Conservation (phyloP, 2,329 filamentous ascomycete species). For the Trichophyton rubrum region DNA sequence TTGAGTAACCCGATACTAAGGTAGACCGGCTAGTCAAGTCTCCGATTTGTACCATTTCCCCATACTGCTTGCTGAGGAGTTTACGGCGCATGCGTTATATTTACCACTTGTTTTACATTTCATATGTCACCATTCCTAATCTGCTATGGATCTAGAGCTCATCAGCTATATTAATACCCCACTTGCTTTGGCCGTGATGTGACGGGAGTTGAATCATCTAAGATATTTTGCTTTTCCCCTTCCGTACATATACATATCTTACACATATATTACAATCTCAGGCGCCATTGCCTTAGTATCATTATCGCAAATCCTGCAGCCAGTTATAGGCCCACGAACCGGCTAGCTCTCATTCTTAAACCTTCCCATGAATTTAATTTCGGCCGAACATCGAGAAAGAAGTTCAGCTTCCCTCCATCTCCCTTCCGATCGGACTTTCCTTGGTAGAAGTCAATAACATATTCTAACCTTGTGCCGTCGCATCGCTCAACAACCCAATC, state of each 20-base stretch:
- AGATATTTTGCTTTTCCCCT: background rate
- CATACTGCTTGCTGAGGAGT: background rate
- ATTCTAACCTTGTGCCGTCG: slow-evolving; percentile 62
- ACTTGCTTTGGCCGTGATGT: background rate
- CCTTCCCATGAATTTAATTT: slow-evolving; percentile 54
- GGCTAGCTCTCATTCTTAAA: slow-evolving; percentile 43
- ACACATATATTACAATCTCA: background rate
- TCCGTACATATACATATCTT: background rate
- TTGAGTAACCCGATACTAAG: slow-evolving; percentile 28
- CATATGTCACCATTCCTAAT: background rate
- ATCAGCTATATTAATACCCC: background rate
- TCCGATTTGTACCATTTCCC: background rate
- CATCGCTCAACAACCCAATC: slow-evolving; percentile 96
- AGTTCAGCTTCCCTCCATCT: slow-evolving; percentile 40
- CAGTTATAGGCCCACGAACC: slow-evolving; percentile 34
- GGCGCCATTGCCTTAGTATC: background rate
- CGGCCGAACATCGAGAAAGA: slow-evolving; percentile 53
- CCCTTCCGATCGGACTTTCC: slow-evolving; percentile 41
- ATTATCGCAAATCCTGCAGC: background rate
- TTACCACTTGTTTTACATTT: background rate
- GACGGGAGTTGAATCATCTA: background rate
- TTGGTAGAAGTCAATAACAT: slow-evolving; percentile 96
- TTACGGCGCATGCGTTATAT: background rate
- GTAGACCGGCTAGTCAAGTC: background rate
- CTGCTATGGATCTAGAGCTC: background rate